Conservation (phyloP, 2,329 filamentous ascomycete species). For the Diaporthe sp. region DNA sequence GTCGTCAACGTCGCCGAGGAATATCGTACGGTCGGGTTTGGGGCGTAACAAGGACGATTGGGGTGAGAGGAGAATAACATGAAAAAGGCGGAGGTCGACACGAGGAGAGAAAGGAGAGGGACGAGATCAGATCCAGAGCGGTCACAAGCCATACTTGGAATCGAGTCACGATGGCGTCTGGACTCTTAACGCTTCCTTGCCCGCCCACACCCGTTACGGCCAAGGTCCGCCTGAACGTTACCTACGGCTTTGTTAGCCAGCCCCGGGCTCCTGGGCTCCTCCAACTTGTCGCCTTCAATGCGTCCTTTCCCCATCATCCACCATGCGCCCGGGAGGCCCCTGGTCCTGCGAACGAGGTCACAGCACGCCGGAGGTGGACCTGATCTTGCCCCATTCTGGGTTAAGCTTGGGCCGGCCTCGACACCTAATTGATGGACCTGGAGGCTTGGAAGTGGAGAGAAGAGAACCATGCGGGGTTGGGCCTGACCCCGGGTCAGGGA, state of each 20-base stretch:
- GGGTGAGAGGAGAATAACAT: not conserved
- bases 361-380: conserved; percentile 23
- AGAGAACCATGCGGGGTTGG: conserved; percentile 36
- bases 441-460: conserved; percentile 26
- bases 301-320: not conserved
- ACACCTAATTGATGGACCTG: conserved; percentile 40
- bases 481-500: conserved; percentile 17
- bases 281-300: not conserved
- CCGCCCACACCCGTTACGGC: conserved; percentile 19
- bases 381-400: conserved; percentile 23
- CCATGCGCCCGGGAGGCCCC: not conserved
- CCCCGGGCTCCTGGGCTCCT: conserved; percentile 16
- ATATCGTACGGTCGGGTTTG: not conserved
- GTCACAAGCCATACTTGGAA: conserved; percentile 33
- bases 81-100: not conserved
- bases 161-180: conserved; percentile 41
- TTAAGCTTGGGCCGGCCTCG: conserved; percentile 30
- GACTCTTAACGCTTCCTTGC: conserved; percentile 25
- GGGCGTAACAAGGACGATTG: not conserved
- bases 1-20: conserved; percentile 16
- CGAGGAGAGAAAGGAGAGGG: not conserved
- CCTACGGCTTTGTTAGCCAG: conserved; percentile 16
- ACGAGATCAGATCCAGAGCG: conserved; percentile 3
- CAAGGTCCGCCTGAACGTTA: conserved; percentile 31
- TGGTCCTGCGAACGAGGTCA: conserved; percentile 27